phyloP scores from a whole-genome alignment of 768 basidiomycete genomes.

The Saitozyma sp. region DNA sequence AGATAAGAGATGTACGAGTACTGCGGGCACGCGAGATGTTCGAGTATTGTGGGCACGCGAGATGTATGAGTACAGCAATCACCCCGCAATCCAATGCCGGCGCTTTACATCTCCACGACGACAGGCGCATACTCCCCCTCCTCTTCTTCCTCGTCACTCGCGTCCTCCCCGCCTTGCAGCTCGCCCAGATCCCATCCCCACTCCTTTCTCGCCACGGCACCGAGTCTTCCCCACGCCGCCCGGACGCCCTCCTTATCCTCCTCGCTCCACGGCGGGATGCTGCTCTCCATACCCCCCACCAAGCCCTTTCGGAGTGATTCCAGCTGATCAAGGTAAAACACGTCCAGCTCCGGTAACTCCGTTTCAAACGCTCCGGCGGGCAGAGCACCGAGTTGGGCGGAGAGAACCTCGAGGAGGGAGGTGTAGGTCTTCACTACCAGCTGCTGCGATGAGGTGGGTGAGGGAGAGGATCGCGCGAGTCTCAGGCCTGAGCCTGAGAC shows the following conservation, averaged over 20 bases:
- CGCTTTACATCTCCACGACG: conserved; percentile 38
- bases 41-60: no score
- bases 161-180: conserved; percentile 9
- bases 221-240: conserved; percentile 2
- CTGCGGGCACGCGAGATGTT: no score
- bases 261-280: not conserved
- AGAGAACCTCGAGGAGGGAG: conserved; percentile 20
- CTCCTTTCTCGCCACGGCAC: conserved; percentile 10
- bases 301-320: conserved; percentile 22
- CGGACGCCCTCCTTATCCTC: not conserved
- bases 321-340: conserved; percentile 40
- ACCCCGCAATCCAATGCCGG: no score
- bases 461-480: not conserved
- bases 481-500: no score
- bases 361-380: conserved; percentile 42
- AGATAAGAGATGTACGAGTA: no score
- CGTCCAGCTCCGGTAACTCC: conserved; percentile 48
- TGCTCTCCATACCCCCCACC: not conserved
- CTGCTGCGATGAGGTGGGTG: not conserved
- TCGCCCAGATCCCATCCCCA: conserved; percentile 37
- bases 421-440: conserved; percentile 5
- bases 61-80: no score
- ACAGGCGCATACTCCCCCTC: conserved; percentile 51
- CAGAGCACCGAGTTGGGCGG: conserved; percentile 33
- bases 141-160: conserved; percentile 40